phyloP scores from a whole-genome alignment of 2,329 filamentous ascomycete species.

The Fusarium coffeatum region DNA sequence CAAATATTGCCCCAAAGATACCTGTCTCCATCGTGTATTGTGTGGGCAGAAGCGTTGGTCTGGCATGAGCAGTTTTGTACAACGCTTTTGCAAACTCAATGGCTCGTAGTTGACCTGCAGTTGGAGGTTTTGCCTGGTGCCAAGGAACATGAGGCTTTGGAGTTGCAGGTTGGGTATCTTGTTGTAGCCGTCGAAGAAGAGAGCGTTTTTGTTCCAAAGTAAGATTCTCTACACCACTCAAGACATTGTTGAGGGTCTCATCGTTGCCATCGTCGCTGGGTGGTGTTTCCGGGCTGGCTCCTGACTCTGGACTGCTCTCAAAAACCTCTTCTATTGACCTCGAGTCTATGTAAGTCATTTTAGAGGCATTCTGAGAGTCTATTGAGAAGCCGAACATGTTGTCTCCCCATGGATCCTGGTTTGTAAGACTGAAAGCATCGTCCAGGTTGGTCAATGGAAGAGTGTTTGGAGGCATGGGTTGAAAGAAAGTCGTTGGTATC shows the following conservation, averaged over 20 bases:
- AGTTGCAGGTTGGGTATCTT: conserved; percentile 16
- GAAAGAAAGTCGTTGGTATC: neutral
- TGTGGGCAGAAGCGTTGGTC: conserved; percentile 27
- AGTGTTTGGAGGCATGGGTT: neutral
- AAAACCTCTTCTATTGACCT: conserved; percentile 18
- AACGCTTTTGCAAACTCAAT: conserved; percentile 39
- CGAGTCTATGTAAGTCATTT: neutral
- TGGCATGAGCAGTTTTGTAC: conserved; percentile 24
- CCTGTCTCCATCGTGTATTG: conserved; percentile 37
- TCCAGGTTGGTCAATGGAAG: neutral
- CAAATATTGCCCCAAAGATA: conserved; percentile 52
- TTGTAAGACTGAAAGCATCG: neutral
- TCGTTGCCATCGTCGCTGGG: conserved; percentile 1
- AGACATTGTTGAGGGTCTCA: conserved; percentile 21
- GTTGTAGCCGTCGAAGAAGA: conserved; percentile 40
- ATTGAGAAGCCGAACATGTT: neutral
- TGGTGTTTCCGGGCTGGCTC: neutral
- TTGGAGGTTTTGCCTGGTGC: conserved; percentile 6
- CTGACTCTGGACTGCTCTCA: conserved; percentile 7
- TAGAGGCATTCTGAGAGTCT: neutral
- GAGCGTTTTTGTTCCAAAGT: conserved; percentile 36
- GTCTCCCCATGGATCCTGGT: conserved; percentile 3
- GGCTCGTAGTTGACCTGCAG: conserved; percentile 36
- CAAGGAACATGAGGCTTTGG: neutral
- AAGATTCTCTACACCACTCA: conserved; percentile 33